Base-by-base conservation (phyloP, 2,329 filamentous ascomycete genomes). In the Ceratocystis albifundus region DNA sequence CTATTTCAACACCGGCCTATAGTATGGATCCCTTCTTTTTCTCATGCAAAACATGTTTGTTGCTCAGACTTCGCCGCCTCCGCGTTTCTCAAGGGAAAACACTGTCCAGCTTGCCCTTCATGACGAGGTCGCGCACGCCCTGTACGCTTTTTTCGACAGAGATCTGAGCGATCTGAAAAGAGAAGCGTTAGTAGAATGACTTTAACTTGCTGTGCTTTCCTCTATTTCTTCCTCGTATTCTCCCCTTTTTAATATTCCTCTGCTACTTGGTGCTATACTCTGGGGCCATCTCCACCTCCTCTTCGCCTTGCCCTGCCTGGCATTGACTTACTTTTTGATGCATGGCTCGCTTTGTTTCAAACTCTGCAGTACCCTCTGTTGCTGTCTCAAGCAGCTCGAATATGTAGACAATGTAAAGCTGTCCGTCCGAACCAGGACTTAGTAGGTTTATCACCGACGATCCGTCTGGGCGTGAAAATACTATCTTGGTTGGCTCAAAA, bases 321-420 rank as follows among this genome's bases (percentile, higher is more conserved):
- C 36, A 7, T 36, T 65, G n/a, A 67, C 70, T 69, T 61, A 72
- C 73, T 69, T 71, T 67, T 62, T 70, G 68, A 64, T 71, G 70
- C 66, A 22, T 59, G 4, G 57, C 71, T 69, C 70, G 66, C 62
- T 71, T 63, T 41, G 63, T 69, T 61, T 44, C 50, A 20, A 68
- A 70, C 36, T 70, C 70, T 22, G 70, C 69, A 32, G 69, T 70
- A 48, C 71, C 72, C 61, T 64, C 66, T 59, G 64, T 69, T 1
- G 66, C 70, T 6, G 69, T 63, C 64, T 72, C 67, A 63, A 69
- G 69, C 73, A 74, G 74, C 30, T 72, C 70, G 69, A 76, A 76
- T 1, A 71, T 68, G 67, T 74, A 75, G 12, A 74, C 75, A 70
- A 76, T 68, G 59, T 69, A 73, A 41, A 75, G 61, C 30, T 74